Base-by-base conservation (phyloP, 2,329 filamentous ascomycete genomes). In the Claviceps capensis region DNA sequence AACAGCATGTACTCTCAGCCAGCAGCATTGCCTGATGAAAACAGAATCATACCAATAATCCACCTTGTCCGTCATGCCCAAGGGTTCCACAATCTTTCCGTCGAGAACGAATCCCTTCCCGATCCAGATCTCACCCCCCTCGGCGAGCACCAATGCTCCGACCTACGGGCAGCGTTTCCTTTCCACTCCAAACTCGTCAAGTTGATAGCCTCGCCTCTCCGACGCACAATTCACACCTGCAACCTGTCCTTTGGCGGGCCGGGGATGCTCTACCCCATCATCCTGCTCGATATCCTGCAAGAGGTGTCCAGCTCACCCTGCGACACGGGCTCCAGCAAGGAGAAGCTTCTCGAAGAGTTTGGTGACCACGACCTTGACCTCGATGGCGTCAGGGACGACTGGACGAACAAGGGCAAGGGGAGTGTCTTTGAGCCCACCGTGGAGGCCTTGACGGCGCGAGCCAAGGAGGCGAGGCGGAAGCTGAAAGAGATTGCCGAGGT, bases 191-290 rank as follows among this genome's bases (percentile, higher is more conserved):
- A 74, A 41, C 71, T 93, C 61, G 83, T 84, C 4, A 75, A 85
- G 58, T 75, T 95, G 13, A 76, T 89, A 22, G 82, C 88, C 41
- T 93, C 87, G 1, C 88, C 89, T 5, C 76, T 95, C 58, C 82
- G 84, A 49, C 81, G 89, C 55, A 94, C 89, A 2, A 74, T 95
- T 46, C 81, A 87, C 67, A 95, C 89, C 2, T 83, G 85, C 37
- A 73, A 88, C 34, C 69, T 81, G 51, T 77, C 79, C 46, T 94
- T 95, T 65, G 76, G 74, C 17, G 73, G 79, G 2, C 26, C 45
- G 11, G 22, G 53, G 58, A 30, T 14, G 6, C 67, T 69, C 5
- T 65, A 66, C 36, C 66, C 65, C 52, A 75, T 94, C 49, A 68
- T 85, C 26, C 81, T 83, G 1, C 69, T 93, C 13, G 87, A 88